These are phyloP conservation scores for Pythium dissotocum DNA, from an alignment of 352 stramenopile species.

Conservation along the genomic window DNA sequence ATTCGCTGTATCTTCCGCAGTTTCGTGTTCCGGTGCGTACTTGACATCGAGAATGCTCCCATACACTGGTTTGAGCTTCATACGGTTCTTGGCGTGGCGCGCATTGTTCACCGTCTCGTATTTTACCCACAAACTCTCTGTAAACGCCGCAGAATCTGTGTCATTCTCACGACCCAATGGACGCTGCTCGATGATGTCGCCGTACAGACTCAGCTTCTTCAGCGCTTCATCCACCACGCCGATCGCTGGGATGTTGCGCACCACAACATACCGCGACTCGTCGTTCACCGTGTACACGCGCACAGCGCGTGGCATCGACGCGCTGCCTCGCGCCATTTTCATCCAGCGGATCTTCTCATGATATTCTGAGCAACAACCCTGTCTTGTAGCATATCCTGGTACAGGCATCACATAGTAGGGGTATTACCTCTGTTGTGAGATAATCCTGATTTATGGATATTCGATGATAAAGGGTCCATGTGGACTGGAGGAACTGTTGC, in stretches of 20 bases:
- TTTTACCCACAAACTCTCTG: constrained; percentile 64
- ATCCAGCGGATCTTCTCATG: neutral
- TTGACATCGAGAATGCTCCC: constrained; percentile 59
- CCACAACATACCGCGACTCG: constrained; percentile 37
- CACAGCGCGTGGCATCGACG: constrained; percentile 14
- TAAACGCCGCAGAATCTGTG: constrained; percentile 32
- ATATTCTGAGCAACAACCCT: neutral
- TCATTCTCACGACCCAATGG: constrained; percentile 9
- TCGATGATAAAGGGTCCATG: neutral
- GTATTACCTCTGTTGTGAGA: neutral
- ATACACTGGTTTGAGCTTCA: constrained; percentile 64
- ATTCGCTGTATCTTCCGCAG: constrained; percentile 49
- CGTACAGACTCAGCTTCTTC: constrained; percentile 27
- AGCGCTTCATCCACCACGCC: constrained; percentile 31
- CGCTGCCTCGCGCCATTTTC: constrained; percentile 9
- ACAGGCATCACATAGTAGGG: neutral
- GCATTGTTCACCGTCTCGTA: constrained; percentile 81
- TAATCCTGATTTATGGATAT: neutral
- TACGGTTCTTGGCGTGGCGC: constrained; percentile 60
- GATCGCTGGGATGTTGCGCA: constrained; percentile 38
- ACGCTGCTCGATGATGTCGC: constrained; percentile 29
- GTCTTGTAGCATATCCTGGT: neutral
- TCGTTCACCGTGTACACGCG: constrained; percentile 44
- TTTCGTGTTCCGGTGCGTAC: constrained; percentile 69
- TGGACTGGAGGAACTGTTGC: neutral